phyloP scores from a whole-genome alignment of 148 eudicot species.

The Limonium bicolor region DNA sequence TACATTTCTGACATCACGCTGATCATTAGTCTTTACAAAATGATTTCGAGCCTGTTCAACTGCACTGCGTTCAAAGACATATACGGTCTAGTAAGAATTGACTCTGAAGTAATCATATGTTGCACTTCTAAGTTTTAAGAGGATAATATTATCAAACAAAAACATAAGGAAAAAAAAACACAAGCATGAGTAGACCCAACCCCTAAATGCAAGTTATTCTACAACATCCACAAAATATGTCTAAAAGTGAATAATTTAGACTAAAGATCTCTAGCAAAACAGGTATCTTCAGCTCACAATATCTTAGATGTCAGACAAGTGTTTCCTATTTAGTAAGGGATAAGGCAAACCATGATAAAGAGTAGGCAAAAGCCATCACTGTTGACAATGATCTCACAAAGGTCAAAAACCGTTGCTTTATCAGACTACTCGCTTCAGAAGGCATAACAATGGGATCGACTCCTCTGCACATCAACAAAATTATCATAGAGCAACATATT shows the following conservation, averaged over 20 bases:
- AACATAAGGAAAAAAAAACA: background rate
- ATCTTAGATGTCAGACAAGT: background rate
- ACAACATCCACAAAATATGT: background rate
- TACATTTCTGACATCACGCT: slow-evolving; percentile 74
- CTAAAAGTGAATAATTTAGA: too few species aligned
- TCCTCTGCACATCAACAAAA: slow-evolving; percentile 31
- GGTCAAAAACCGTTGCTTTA: slow-evolving; percentile 62
- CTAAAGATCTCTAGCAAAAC: too few species aligned
- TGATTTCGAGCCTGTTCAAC: slow-evolving; percentile 71
- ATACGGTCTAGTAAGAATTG: too few species aligned
- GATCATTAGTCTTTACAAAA: slow-evolving; percentile 47
- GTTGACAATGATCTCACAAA: slow-evolving; percentile 85
- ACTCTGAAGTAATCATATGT: background rate
- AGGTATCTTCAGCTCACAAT: background rate
- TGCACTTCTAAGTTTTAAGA: background rate
- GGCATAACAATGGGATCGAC: slow-evolving; percentile 71
- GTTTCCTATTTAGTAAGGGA: background rate
- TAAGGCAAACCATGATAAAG: slow-evolving; percentile 53
- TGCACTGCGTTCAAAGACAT: slow-evolving; percentile 72
- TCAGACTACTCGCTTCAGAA: slow-evolving; percentile 62
- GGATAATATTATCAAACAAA: background rate
- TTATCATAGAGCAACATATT: background rate
- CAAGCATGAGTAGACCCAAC: background rate
- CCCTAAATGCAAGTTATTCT: background rate
- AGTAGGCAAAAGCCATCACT: slow-evolving; percentile 72